Conservation (phyloP, 805 yeast genomes). For the Teunomyces funiuensis region DNA sequence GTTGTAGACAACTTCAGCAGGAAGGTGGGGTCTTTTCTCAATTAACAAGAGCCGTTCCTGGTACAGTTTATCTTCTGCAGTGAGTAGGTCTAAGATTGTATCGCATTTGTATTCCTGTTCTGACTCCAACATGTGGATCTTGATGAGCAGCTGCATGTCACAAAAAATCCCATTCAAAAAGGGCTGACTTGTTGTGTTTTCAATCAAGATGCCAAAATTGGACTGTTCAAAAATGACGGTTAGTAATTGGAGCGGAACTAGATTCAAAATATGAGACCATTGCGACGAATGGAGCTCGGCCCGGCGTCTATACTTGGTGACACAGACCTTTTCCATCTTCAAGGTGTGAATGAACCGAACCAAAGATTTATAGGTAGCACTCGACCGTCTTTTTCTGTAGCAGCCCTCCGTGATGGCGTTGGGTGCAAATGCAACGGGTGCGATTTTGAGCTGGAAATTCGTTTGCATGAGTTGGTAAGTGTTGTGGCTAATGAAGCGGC, state of each 20-base stretch:
- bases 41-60: slow-evolving; percentile 10
- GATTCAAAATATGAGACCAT: slow-evolving; percentile 2
- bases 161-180: neutral
- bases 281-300: slow-evolving; percentile 1
- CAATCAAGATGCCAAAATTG: slow-evolving; percentile 13
- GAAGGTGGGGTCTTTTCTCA: slow-evolving; percentile 8
- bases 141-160: neutral
- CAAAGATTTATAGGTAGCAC: slow-evolving; percentile 4
- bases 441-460: neutral
- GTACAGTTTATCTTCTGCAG: slow-evolving; percentile 14
- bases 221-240: slow-evolving; percentile 20
- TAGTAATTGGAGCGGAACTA: slow-evolving; percentile 14
- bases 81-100: neutral
- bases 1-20: slow-evolving; percentile 13
- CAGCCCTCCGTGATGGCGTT: neutral
- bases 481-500: slow-evolving; percentile 5
- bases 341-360: slow-evolving; percentile 1
- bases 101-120: neutral
- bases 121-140: neutral
- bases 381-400: slow-evolving; percentile 1
- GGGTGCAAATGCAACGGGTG: neutral
- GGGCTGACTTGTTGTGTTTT: slow-evolving; percentile 4
- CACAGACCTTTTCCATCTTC: neutral
- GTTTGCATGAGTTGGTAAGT: slow-evolving; percentile 6
- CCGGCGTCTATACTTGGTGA: neutral